These are phyloP conservation scores for Tagetes patula DNA, from an alignment of 129 eudicot species.

Conservation along the genomic window DNA sequence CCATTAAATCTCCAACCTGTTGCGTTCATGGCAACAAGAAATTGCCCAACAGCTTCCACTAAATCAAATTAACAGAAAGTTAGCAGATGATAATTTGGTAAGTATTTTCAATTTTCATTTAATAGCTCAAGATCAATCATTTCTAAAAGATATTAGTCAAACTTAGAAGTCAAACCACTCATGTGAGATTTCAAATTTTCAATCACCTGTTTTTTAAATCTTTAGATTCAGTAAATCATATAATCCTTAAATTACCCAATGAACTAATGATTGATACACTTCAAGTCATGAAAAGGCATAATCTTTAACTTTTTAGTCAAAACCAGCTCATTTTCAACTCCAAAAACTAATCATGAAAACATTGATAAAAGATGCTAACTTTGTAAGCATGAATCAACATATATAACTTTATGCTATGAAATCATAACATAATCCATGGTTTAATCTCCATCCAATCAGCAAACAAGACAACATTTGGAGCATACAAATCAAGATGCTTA, in stretches of 20 bases:
- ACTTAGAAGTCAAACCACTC: conserved; percentile 26
- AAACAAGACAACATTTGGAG: too few species aligned
- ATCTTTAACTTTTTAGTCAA: conserved; percentile 10
- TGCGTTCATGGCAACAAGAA: conserved; percentile 71
- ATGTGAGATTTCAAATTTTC: conserved; percentile 18
- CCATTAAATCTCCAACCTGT: conserved; percentile 62
- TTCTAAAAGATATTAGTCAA: neutral
- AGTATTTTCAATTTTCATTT: neutral
- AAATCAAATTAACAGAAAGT: conserved; percentile 12
- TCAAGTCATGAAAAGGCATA: conserved; percentile 6
- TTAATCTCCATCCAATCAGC: too few species aligned
- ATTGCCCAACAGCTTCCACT: conserved; percentile 63
- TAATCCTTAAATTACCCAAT: neutral
- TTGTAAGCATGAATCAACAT: too few species aligned
- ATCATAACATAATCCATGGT: neutral
- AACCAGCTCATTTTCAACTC: conserved; percentile 13
- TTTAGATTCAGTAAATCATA: neutral
- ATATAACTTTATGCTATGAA: conserved; percentile 11
- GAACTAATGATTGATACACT: neutral
- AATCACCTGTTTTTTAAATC: conserved; percentile 22
- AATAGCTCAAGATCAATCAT: neutral
- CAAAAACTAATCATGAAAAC: conserved; percentile 5
- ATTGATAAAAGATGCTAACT: conserved; percentile 10
- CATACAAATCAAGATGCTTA: neutral
- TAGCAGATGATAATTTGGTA: neutral